Base-by-base conservation (phyloP, 2,329 filamentous ascomycete genomes). In the Phialemonium atrogriseum region DNA sequence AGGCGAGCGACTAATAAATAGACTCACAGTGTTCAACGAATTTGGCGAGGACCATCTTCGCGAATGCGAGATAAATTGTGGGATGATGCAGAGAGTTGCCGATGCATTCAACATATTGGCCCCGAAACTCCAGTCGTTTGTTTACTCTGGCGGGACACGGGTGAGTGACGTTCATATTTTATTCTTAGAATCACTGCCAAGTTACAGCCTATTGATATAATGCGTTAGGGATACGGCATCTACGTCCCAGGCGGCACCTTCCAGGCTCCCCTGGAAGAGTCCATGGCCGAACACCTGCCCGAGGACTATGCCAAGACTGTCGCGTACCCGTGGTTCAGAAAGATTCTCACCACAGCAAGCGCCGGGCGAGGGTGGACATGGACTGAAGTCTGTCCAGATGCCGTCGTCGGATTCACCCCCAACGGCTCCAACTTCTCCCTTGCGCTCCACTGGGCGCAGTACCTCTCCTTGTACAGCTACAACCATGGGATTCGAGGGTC, bases 371-470 rank as follows among this genome's bases (percentile, higher is more conserved):
- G 13, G 5, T 62, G 58, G 58, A 47, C 50, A 0, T 61, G 56
- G 55, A 47, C 47, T 13, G 58, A 62, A 35, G 36, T 60, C 1
- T 62, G 56, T 17, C 56, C 55, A 2, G 57, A 61, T 30, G 50
- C 41, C 1, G 49, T 60, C 12, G 45, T 61, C 8, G 58, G 57
- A 2, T 61, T 60, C 35, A 58, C 52, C 2, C 58, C 58, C 3
- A 54, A 57, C 15, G 56, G 56, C 4, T 59, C 54, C 1, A 48
- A 46, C 7, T 60, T 47, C 30, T 52, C 47, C 0, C 42, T 62
- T 3, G 55, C 56, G 1, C 44, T 59, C 2, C 56, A 61, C 40
- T 62, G 56, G 58, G 55, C 50, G 2, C 55, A 58, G 35, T 61
- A 58, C 20, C 48, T 61, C 2, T 57, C 54, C 5, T 40, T 60